These are phyloP conservation scores for Elongisporangium undulatum DNA, from an alignment of 352 stramenopile genomes.

Conservation along the genomic window DNA sequence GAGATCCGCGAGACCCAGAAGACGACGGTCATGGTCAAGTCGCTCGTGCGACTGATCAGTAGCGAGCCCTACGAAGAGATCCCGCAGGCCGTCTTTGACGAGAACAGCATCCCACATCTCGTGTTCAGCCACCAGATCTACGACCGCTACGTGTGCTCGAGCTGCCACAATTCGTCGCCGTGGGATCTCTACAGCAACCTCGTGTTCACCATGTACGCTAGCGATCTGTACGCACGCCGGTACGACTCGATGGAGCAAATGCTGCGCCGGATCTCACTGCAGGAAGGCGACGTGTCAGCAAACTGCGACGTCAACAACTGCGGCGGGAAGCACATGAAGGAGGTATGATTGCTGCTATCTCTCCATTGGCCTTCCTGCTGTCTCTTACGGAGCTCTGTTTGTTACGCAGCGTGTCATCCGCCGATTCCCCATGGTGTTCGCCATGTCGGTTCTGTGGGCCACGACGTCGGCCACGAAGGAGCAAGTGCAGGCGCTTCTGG, in stretches of 20 bases:
- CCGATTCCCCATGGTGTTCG: slow-evolving; percentile 84
- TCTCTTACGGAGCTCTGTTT: neutral
- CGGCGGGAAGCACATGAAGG: slow-evolving; percentile 58
- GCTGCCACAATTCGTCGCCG: slow-evolving; percentile 52
- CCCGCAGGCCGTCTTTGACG: slow-evolving; percentile 68
- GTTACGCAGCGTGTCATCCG: slow-evolving; percentile 52
- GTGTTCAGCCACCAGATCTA: slow-evolving; percentile 88
- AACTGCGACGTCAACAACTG: slow-evolving; percentile 56
- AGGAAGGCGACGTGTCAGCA: slow-evolving; percentile 46
- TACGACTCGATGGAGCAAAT: slow-evolving; percentile 73
- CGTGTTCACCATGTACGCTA: slow-evolving; percentile 80
- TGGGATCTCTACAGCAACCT: slow-evolving; percentile 85
- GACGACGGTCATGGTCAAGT: slow-evolving; percentile 68
- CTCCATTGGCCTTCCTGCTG: neutral
- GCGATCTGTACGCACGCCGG: slow-evolving; percentile 51
- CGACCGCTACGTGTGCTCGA: slow-evolving; percentile 66
- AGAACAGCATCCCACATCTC: slow-evolving; percentile 83
- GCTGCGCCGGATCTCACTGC: slow-evolving; percentile 52
- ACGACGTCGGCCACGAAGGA: slow-evolving; percentile 71
- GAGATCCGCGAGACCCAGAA: slow-evolving; percentile 74
- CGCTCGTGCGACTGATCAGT: slow-evolving; percentile 65
- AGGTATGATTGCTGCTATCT: slow-evolving; percentile 25
- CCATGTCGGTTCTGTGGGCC: slow-evolving; percentile 78
- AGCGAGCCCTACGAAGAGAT: slow-evolving; percentile 58
- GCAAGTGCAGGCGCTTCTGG: slow-evolving; percentile 59